Evolutionary conservation across 2,329 filamentous ascomycete genomes (phyloP), one percentile per base, ranked within the genome.

Genomic region (Alternaria burnsii): DNA sequence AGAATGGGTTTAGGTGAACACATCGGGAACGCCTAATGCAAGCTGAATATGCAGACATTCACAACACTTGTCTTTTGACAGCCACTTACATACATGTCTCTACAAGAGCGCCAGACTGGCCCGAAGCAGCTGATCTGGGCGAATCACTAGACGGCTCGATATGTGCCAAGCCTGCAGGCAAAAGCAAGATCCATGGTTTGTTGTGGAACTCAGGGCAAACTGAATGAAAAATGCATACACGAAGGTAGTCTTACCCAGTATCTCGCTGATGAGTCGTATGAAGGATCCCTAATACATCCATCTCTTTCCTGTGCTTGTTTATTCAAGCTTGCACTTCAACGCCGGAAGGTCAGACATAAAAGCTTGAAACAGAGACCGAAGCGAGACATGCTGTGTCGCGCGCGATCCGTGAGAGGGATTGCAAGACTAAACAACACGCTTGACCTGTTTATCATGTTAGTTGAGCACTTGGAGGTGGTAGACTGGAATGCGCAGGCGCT

Each of bases 401-500:
- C 16, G 32, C 16, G 26, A 30, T 30, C 28, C n/a, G 18, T 47
- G 42, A 36, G 38, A 44, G 40, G 18, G 48, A 52, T 14, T 32
- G 26, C 20, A 3, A 24, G 4, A 22, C 63, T 68, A 76, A 18
- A 76, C 74, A 44, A 77, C 69, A 54, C 73, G 74, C 68, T 76
- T 77, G 61, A 76, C 73, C 72, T 75, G 30, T 20, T 11, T 8
- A 7, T n/a, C 3, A 5, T 38, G 52, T 72, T 36, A 71, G 66
- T 40, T 32, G 7, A 22, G 36, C 8, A 34, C 12, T 36, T 14
- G 20, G 28, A 32, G 10, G 12, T 26, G 28, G 3, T 30, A 4
- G 20, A 42, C 12, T 20, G 12, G 14, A 65, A 30, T 22, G 20
- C 20, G 32, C 12, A 8, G 32, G 28, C 10, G 30, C 22, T n/a